Evolutionary conservation across 768 basidiomycete genomes (phyloP).

Genomic region (Tulasnella sp.): DNA sequence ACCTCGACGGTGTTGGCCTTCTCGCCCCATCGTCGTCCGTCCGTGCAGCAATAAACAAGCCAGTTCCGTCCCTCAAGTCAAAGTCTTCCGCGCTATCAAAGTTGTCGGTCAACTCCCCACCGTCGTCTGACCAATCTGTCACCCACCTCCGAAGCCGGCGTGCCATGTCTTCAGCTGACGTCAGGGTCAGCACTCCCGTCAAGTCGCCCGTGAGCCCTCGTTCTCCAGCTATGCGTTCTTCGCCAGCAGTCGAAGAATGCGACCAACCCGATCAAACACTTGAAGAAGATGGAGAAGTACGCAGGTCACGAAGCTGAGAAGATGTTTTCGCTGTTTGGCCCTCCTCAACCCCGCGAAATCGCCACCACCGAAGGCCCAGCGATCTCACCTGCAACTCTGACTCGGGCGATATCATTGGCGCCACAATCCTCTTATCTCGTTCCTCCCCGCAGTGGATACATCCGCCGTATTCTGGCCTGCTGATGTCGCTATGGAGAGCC

Average conservation of each 20-base stretch:
- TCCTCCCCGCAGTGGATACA: no score
- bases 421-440: no score
- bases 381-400: no score
- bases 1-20: conserved; percentile 34
- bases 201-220: conserved; percentile 30
- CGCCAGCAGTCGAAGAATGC: conserved; percentile 31
- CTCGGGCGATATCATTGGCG: no score
- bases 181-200: conserved; percentile 22
- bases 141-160: conserved; percentile 32
- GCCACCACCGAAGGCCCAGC: no score
- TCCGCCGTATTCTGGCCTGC: no score
- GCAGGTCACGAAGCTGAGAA: conserved; percentile 33
- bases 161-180: conserved; percentile 14
- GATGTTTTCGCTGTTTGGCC: conserved; percentile 71
- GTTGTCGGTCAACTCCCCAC: conserved; percentile 50
- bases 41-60: conserved; percentile 34
- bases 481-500: no score
- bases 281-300: conserved; percentile 73
- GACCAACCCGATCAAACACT: conserved; percentile 55
- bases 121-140: conserved; percentile 59
- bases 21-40: conserved; percentile 56
- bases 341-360: no score
- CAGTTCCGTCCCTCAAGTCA: conserved; percentile 54
- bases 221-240: conserved; percentile 20
- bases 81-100: conserved; percentile 66